phyloP scores from a whole-genome alignment of 2,329 filamentous ascomycete genomes.

The Acrodontium crateriforme region DNA sequence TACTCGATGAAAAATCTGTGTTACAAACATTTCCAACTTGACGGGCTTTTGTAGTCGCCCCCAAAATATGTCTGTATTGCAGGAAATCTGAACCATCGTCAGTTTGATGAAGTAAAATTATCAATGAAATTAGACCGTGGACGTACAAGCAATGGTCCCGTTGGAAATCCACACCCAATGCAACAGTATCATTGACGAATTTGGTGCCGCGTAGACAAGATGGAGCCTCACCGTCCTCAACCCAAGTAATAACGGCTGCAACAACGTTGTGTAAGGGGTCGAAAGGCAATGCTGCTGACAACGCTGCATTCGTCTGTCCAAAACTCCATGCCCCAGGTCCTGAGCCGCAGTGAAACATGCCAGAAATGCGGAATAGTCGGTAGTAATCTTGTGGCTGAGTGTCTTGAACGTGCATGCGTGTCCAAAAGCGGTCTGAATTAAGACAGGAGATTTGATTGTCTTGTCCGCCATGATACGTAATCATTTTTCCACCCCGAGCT shows the following conservation, averaged over 20 bases:
- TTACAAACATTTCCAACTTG: no score
- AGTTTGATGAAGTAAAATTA: no score
- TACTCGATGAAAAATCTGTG: no score
- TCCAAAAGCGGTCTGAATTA: slow-evolving; percentile 7
- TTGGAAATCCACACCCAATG: slow-evolving; percentile 28
- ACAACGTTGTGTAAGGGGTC: slow-evolving; percentile 31
- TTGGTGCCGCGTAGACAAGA: slow-evolving; percentile 25
- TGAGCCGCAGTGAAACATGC: slow-evolving; percentile 36
- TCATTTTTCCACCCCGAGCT: slow-evolving; percentile 30
- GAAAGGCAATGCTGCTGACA: slow-evolving; percentile 1
- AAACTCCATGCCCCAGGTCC: slow-evolving; percentile 31
- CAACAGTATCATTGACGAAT: slow-evolving; percentile 26
- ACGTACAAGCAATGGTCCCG: slow-evolving; percentile 33
- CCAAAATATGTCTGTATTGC: no score
- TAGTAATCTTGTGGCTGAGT: slow-evolving; percentile 38
- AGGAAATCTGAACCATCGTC: no score
- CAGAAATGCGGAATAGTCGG: slow-evolving; percentile 37
- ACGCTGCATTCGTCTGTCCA: slow-evolving; percentile 19
- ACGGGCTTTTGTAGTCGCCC: no score
- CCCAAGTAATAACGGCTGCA: slow-evolving; percentile 28
- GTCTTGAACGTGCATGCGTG: slow-evolving; percentile 31
- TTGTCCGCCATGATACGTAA: slow-evolving; percentile 13
- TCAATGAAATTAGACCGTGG: no score
- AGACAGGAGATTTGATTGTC: slow-evolving; percentile 4
- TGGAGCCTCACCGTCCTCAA: slow-evolving; percentile 19